A percentile compares a stretch with the other conserved stretches of the same genome.
Conservation (phyloP, 495 filamentous ascomycete genomes). For the Tuber microsphaerosporum region DNA sequence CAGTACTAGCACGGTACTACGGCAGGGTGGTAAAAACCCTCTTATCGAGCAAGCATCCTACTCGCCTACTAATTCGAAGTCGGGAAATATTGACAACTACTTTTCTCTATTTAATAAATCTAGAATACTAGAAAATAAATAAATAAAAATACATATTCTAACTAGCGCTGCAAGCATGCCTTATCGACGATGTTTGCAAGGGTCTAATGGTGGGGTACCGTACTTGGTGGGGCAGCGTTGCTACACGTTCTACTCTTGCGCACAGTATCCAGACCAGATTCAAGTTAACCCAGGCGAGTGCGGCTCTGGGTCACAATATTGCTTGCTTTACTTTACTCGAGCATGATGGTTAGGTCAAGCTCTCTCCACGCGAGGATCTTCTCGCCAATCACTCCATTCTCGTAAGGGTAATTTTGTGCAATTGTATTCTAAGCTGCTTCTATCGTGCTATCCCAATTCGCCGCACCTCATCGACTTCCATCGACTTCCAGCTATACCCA, state of each 20-base stretch:
- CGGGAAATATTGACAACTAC: too few species aligned
- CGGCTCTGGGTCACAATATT: background rate
- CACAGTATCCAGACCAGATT: too few species aligned
- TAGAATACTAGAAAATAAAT: too few species aligned
- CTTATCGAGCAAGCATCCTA: too few species aligned
- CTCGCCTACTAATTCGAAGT: too few species aligned
- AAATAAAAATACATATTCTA: too few species aligned
- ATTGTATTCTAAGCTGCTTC: background rate
- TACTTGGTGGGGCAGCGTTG: background rate
- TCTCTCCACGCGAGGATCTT: background rate
- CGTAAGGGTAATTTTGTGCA: background rate
- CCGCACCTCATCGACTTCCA: background rate
- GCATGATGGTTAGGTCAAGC: background rate
- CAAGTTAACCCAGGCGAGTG: background rate
- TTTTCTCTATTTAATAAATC: too few species aligned
- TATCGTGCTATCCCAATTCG: background rate
- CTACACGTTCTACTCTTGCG: background rate
- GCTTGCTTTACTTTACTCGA: too few species aligned
- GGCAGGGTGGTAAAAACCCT: too few species aligned
- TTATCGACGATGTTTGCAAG: too few species aligned
- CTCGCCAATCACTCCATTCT: background rate
- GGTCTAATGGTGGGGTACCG: background rate
- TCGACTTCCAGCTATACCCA: background rate
- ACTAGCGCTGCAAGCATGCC: too few species aligned
- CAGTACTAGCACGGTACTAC: too few species aligned